Evolutionary conservation across 305 asterid species (phyloP), one percentile per base, ranked within the genome.

Genomic region (Fraxinus sp.): DNA sequence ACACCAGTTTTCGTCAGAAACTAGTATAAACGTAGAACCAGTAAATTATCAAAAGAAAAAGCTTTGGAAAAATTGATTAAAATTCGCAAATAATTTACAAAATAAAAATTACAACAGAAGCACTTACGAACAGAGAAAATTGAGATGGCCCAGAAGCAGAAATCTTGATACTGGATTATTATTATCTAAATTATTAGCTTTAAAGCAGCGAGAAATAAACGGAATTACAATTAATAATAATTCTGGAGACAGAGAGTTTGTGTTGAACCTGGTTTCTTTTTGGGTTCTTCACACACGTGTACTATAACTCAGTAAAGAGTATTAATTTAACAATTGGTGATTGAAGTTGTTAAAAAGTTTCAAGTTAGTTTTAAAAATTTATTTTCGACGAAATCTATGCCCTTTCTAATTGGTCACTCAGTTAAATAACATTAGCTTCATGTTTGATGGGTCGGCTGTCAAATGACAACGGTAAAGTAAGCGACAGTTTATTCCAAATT

Each of bases 1-100:
- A 68, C 74, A 28, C 37, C 6, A 68, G 37, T 10, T 66, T 55
- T 79, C 79, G 82, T 82, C 81, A 57, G 28, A 57, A 20, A 57
- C 68, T 57, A 57, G 28, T 7, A 18, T 5, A 57, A 33, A 84
- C 30, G 68, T 74, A 84, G 39, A 9, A 78, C 6, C 49, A 72
- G 62, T 75, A 82, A 57, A 18, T 57, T 18, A 57, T 57, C 68
- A 57, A 18, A 57, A 57, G 68, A 2, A 70, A 11, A 28, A 68
- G 35, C 18, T 10, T 68, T 10, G 74, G 74, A 28, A 68, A 68
- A 26, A 26, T 11, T 68, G 18, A 68, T 68, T 24, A 11, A 11
- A 11, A 26, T 11, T 68, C 37, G 37, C 37, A 68, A 18, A 68
- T 9, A 68, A 24, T 66, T 66, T 66, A 66, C 73, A 66, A 66